Evolutionary conservation across 2,329 filamentous ascomycete species (phyloP).

Genomic region (Colletotrichum sansevieriae): DNA sequence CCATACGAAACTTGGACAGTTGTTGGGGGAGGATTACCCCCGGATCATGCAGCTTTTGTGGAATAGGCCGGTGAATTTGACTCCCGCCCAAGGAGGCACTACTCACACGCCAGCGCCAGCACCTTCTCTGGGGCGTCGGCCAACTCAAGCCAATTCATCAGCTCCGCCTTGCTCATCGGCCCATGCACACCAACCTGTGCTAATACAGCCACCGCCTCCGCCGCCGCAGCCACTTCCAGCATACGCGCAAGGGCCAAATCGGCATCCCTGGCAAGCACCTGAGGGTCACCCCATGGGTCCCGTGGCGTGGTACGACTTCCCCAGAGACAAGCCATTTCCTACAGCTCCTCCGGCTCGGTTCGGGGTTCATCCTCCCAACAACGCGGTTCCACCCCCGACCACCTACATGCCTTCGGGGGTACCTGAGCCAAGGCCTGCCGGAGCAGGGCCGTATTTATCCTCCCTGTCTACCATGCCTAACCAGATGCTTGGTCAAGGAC

Average conservation of each 20-base stretch:
- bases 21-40: conserved; percentile 31
- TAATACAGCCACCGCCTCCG: background rate
- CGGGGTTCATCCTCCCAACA: background rate
- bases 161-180: background rate
- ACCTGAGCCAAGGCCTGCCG: background rate
- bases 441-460: background rate
- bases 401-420: conserved; percentile 1
- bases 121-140: background rate
- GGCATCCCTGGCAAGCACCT: too few relatives aligned
- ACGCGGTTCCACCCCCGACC: background rate
- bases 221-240: too few relatives aligned
- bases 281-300: too few relatives aligned
- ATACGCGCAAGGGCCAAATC: too few relatives aligned
- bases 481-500: background rate
- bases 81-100: background rate
- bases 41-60: conserved; percentile 13
- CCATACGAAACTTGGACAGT: conserved; percentile 25
- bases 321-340: background rate
- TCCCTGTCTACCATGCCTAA: background rate
- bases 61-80: conserved; percentile 13
- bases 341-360: background rate
- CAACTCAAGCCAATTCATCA: background rate
- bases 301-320: background rate
- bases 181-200: background rate
- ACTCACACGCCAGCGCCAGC: conserved; percentile 3